Base-by-base conservation (phyloP, 2,329 filamentous ascomycete species). In the Ascocoryne sarcoides region DNA sequence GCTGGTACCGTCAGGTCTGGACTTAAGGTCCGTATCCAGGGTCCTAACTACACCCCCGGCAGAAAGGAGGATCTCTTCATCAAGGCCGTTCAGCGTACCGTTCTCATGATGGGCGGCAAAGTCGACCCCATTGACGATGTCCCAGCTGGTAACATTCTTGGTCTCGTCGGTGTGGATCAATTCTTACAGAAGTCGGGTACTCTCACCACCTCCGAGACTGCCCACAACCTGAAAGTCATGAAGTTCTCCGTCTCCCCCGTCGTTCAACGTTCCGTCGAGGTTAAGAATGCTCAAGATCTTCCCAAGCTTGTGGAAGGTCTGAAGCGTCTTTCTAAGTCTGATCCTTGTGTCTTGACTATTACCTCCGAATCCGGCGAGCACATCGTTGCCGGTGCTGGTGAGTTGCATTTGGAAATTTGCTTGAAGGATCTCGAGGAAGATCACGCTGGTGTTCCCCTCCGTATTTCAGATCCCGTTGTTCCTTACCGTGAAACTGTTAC, bases 141-240 rank as follows among this genome's bases (percentile, higher is more conserved):
- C 66, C 92, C 92, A 60, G 90, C 92, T 57, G 92, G 92, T 81
- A 98, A 98, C 84, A 96, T 98, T 76, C 83, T 95, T 62, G 92
- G 92, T 79, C 79, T 98, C 62, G 92, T 98, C 65, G 92, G 92
- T 82, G 87, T 98, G 60, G 92, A 98, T 68, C 92, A 98, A 81
- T 98, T 96, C 86, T 77, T 98, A 77, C 88, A 98, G 76, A 98
- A 98, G 84, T 96, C 92, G 67, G 92, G 92, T 84, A 98, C 92
- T 62, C 84, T 98, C 61, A 95, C 89, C 71, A 96, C 90, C 66
- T 82, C 77, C 65, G 92, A 98, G 58, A 93, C 87, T 54, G 90
- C 92, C 66, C 92, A 98, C 84, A 98, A 98, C 83, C 75, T 98
- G 63, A 96, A 96, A 84, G 92, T 98, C 73, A 98, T 98, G 92